phyloP scores from a whole-genome alignment of 768 basidiomycete species.

The Atractiella rhizophila region DNA sequence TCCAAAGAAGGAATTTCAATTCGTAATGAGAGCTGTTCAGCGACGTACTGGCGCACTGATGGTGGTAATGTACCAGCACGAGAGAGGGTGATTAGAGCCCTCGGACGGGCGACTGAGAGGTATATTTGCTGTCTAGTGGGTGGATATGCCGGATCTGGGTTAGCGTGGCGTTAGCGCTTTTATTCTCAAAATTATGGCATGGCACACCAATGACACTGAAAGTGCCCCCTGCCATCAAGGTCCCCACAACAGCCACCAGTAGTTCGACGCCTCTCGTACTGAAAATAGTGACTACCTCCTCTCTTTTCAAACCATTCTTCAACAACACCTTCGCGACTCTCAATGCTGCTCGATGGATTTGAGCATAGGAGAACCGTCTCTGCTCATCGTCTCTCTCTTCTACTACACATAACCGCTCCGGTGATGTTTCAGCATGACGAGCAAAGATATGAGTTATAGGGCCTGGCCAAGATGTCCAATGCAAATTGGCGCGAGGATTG shows the following conservation, averaged over 20 bases:
- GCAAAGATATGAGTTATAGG: slow-evolving; percentile 91
- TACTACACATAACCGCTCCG: slow-evolving; percentile 66
- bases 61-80: slow-evolving; percentile 62
- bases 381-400: slow-evolving; percentile 35
- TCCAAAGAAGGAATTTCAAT: slow-evolving; percentile 75
- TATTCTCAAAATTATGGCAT: background rate
- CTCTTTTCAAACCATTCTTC: slow-evolving; percentile 57
- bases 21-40: slow-evolving; percentile 51
- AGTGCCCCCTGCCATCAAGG: slow-evolving; percentile 80
- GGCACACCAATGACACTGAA: slow-evolving; percentile 82
- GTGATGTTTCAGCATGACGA: slow-evolving; percentile 49
- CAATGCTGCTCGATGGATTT: slow-evolving; percentile 64
- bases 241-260: slow-evolving; percentile 86
- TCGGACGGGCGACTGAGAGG: slow-evolving; percentile 70
- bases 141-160: slow-evolving; percentile 80
- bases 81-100: slow-evolving; percentile 67
- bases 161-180: background rate
- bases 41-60: slow-evolving; percentile 58
- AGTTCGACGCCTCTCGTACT: slow-evolving; percentile 88
- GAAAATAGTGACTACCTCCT: slow-evolving; percentile 95
- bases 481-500: slow-evolving; percentile 56
- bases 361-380: slow-evolving; percentile 42
- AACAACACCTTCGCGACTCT: slow-evolving; percentile 72
- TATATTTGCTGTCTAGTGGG: slow-evolving; percentile 77
- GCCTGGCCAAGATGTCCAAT: slow-evolving; percentile 95